Conservation (phyloP, 345 rosid species). For the Adansonia digitata region DNA sequence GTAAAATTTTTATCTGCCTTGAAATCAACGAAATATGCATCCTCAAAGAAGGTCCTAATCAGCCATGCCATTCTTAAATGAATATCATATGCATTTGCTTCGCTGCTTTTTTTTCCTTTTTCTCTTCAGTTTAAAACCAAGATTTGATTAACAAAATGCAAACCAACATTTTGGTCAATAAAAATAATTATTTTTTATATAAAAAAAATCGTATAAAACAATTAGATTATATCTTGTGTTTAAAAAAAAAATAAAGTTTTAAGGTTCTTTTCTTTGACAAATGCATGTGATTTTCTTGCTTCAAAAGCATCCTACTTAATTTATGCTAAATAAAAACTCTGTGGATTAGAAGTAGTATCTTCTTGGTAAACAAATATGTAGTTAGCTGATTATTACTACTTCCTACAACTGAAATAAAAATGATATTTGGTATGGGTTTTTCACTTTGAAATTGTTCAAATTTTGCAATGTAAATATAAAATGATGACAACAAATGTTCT, state of each 20-base stretch:
- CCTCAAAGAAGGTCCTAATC: conserved; percentile 15
- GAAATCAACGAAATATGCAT: conserved; percentile 32
- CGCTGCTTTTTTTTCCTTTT: background rate
- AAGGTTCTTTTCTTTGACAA: conserved; percentile 22
- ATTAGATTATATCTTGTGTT: no score
- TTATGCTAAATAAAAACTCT: background rate
- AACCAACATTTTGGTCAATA: conserved; percentile 20
- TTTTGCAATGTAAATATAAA: background rate
- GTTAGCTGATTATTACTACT: background rate
- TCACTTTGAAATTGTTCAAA: no score
- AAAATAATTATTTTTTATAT: no score
- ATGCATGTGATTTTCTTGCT: conserved; percentile 31
- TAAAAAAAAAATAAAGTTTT: conserved; percentile 17
- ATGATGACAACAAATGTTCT: background rate
- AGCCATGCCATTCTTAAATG: conserved; percentile 9
- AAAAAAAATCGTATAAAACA: no score
- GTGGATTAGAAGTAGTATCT: background rate
- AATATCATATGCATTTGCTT: background rate
- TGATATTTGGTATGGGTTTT: no score
- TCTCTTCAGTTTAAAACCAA: background rate
- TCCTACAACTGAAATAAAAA: background rate
- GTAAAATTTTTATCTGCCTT: conserved; percentile 21
- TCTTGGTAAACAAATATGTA: background rate
- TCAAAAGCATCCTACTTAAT: conserved; percentile 7
- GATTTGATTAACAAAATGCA: background rate